A percentile compares a stretch with the other conserved stretches of the same genome.
Evolutionary conservation across 495 filamentous ascomycete genomes (phyloP).

Genomic region (Trichocladium antarcticum): DNA sequence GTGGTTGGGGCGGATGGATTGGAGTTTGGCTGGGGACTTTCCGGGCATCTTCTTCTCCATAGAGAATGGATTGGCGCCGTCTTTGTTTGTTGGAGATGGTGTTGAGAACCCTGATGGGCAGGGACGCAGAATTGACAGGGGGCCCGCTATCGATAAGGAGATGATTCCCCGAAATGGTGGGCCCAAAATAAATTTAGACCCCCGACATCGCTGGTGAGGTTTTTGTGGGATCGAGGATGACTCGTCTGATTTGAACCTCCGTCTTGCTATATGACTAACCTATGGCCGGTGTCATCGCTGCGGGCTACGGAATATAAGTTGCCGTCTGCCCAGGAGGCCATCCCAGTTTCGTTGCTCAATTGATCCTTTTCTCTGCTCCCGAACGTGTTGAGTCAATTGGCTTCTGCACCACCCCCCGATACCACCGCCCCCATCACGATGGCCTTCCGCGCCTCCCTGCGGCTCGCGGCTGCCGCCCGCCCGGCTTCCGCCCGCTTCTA

Average conservation of each 20-base stretch:
- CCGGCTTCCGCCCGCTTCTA: slow-evolving; percentile 19
- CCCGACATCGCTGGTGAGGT: slow-evolving; percentile 13
- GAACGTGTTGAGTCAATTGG: too few species aligned
- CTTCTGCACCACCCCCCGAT: background rate
- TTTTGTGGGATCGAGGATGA: slow-evolving; percentile 1
- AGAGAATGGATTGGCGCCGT: background rate
- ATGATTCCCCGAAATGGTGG: too few species aligned
- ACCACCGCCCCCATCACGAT: slow-evolving; percentile 5
- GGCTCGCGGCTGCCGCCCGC: slow-evolving; percentile 15
- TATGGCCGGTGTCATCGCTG: background rate
- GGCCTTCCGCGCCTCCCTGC: slow-evolving; percentile 24
- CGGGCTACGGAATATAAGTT: background rate
- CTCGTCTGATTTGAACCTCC: background rate
- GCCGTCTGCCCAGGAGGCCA: background rate
- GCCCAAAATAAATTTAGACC: background rate
- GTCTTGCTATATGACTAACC: background rate
- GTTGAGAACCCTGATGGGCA: slow-evolving; percentile 9
- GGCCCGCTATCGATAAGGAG: slow-evolving; percentile 3
- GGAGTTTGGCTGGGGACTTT: background rate
- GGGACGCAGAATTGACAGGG: background rate
- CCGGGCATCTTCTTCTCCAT: background rate
- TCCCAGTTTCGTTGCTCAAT: background rate
- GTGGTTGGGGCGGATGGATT: background rate
- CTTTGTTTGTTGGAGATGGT: background rate
- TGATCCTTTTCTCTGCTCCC: too few species aligned